Evolutionary conservation across 2,329 filamentous ascomycete species (phyloP).

Genomic region (Neurospora sp.): DNA sequence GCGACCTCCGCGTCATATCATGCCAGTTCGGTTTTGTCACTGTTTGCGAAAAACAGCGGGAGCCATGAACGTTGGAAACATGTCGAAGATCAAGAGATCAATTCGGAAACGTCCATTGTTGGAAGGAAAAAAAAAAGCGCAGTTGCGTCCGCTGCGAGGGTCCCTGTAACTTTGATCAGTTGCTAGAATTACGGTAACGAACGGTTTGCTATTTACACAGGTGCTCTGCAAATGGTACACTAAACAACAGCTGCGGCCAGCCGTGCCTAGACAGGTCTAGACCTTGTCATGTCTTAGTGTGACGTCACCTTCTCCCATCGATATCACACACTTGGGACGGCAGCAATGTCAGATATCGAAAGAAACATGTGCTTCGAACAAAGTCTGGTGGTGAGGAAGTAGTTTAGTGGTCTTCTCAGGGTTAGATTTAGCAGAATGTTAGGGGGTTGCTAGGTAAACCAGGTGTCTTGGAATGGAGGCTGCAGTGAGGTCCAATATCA

Average conservation of each 20-base stretch:
- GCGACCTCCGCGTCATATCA: neutral
- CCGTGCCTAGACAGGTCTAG: neutral
- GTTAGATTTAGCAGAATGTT: neutral
- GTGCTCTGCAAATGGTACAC: neutral
- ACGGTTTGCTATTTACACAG: neutral
- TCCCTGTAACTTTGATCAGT: neutral
- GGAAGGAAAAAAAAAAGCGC: neutral
- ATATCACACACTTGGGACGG: neutral
- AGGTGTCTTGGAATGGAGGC: neutral
- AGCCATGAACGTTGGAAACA: neutral
- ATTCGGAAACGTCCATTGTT: no score
- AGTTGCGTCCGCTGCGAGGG: neutral
- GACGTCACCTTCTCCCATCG: neutral
- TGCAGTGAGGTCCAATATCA: neutral
- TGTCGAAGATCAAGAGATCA: neutral
- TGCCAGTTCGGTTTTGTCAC: neutral
- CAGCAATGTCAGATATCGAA: neutral
- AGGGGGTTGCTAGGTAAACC: no score
- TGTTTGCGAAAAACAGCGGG: neutral
- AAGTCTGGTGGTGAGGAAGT: neutral
- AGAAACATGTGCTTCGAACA: neutral
- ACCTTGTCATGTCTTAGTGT: neutral
- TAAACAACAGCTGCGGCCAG: neutral
- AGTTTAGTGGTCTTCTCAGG: neutral
- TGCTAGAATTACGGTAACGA: neutral